A percentile compares a stretch with the other conserved stretches of the same genome.
These are phyloP conservation scores for Globisporangium carolinianum DNA, from an alignment of 352 stramenopile species.

Conservation along the genomic window DNA sequence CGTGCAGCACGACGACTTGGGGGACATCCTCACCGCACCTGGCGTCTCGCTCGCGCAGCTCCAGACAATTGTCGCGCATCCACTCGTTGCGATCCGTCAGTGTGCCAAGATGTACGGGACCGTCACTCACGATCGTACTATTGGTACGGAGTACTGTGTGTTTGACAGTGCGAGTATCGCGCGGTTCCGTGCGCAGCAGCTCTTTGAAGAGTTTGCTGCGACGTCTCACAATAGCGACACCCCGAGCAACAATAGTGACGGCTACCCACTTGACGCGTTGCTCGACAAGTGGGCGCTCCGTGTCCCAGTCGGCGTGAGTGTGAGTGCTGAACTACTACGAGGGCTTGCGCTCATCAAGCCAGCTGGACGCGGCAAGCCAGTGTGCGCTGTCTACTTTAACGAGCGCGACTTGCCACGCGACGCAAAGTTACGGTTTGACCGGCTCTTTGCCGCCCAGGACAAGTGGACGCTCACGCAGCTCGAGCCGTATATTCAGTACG, in stretches of 20 bases:
- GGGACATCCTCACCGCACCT: slow-evolving; percentile 34
- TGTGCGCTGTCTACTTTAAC: slow-evolving; percentile 55
- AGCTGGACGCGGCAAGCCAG: slow-evolving; percentile 26
- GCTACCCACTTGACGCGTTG: slow-evolving; percentile 52
- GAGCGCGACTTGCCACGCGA: slow-evolving; percentile 61
- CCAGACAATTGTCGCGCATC: slow-evolving; percentile 23
- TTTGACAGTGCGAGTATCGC: slow-evolving; percentile 25
- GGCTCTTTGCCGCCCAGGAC: slow-evolving; percentile 71
- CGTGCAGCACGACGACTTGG: slow-evolving; percentile 51
- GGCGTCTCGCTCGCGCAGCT: slow-evolving; percentile 41
- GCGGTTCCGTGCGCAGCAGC: slow-evolving; percentile 56
- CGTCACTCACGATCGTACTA: slow-evolving; percentile 2
- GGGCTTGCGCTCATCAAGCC: slow-evolving; percentile 49
- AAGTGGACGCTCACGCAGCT: slow-evolving; percentile 81
- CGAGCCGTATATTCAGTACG: slow-evolving; percentile 77
- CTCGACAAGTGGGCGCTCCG: slow-evolving; percentile 81
- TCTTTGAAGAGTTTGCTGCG: slow-evolving; percentile 49
- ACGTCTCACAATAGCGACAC: background rate
- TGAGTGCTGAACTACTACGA: slow-evolving; percentile 58
- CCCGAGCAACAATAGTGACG: slow-evolving; percentile 24
- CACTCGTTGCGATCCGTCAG: slow-evolving; percentile 52
- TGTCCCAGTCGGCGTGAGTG: slow-evolving; percentile 55
- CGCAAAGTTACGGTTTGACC: slow-evolving; percentile 68
- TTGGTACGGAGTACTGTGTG: too few relatives aligned
- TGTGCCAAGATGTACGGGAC: slow-evolving; percentile 64